Percentiles rank a stretch among this genome's conserved stretches.
Conservation (phyloP, 345 rosid genomes). For the Camelina neglecta region DNA sequence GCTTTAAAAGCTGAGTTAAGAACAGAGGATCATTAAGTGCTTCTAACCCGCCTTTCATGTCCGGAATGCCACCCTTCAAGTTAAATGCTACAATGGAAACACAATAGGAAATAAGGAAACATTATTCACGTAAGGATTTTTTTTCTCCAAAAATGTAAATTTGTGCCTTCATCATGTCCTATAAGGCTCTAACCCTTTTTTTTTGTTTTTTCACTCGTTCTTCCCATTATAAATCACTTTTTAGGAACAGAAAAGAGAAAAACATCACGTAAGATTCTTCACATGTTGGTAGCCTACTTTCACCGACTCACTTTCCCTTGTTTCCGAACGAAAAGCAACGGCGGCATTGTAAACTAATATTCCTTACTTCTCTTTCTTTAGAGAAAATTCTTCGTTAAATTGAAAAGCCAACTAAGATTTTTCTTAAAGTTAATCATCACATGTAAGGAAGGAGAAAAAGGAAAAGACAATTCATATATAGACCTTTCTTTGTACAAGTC, state of each 20-base stretch:
- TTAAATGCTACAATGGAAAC: too few relatives aligned
- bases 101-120: too few relatives aligned
- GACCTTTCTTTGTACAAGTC: slow-evolving; percentile 29
- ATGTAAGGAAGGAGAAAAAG: not conserved
- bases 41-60: too few relatives aligned
- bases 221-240: too few relatives aligned
- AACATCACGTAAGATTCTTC: slow-evolving; percentile 29
- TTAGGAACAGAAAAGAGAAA: not conserved
- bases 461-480: slow-evolving; percentile 8
- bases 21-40: too few relatives aligned
- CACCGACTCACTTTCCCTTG: slow-evolving; percentile 37
- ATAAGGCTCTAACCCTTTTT: too few relatives aligned
- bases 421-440: slow-evolving; percentile 33
- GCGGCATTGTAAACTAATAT: slow-evolving; percentile 19
- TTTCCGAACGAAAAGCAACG: slow-evolving; percentile 36
- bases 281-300: slow-evolving; percentile 46
- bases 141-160: too few relatives aligned
- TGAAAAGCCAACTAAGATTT: slow-evolving; percentile 10
- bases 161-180: too few relatives aligned
- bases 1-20: too few relatives aligned
- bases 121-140: too few relatives aligned
- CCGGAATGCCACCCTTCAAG: too few relatives aligned
- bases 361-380: slow-evolving; percentile 1
- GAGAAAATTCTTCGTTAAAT: slow-evolving; percentile 30
- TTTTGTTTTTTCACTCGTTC: too few relatives aligned